Evolutionary conservation across 805 yeast genomes (phyloP).

Genomic region (Lipomyces yamanashiensis): DNA sequence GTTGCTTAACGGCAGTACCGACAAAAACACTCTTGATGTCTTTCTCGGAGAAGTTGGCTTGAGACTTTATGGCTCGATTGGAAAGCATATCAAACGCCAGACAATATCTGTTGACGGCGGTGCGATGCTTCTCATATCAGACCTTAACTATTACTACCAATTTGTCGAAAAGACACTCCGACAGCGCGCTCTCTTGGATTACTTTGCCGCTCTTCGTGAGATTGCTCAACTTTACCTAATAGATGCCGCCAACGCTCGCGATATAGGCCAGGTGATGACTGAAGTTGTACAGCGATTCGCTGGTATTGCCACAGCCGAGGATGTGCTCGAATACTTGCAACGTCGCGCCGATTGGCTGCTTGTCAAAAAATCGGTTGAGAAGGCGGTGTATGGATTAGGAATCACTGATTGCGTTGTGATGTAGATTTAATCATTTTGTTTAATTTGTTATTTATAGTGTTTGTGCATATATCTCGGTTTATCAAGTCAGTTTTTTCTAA

Average conservation of each 20-base stretch:
- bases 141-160: conserved; percentile 75
- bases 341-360: conserved; percentile 83
- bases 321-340: conserved; percentile 88
- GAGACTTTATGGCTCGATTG: conserved; percentile 74
- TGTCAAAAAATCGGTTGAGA: conserved; percentile 81
- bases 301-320: conserved; percentile 90
- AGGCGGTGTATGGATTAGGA: conserved; percentile 89
- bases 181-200: conserved; percentile 62
- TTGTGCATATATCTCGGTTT: background rate
- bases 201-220: conserved; percentile 78
- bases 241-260: conserved; percentile 73
- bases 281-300: conserved; percentile 78
- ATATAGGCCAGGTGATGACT: conserved; percentile 79
- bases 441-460: background rate
- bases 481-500: background rate
- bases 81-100: conserved; percentile 74
- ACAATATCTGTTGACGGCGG: conserved; percentile 83
- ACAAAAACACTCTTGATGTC: conserved; percentile 83
- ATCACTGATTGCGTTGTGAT: conserved; percentile 62
- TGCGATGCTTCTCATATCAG: conserved; percentile 58
- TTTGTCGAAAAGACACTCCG: conserved; percentile 61
- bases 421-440: conserved; percentile 1
- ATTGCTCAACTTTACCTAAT: conserved; percentile 84
- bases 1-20: conserved; percentile 79
- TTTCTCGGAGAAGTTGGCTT: conserved; percentile 94